These are phyloP conservation scores for Bombardia bombarda DNA, from an alignment of 495 filamentous ascomycete species.

Conservation along the genomic window DNA sequence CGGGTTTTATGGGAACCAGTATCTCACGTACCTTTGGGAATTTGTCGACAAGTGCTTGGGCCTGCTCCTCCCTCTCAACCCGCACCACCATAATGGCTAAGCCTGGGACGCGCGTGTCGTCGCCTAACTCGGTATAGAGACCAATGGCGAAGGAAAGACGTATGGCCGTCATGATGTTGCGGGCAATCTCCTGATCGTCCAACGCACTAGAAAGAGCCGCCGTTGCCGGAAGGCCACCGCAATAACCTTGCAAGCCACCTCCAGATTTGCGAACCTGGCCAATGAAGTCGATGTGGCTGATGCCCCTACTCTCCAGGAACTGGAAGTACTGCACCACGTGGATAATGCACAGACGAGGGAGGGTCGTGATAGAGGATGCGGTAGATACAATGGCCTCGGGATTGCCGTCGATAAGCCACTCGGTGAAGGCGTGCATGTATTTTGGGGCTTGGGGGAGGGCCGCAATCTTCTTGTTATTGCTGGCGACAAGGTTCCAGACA, in stretches of 20 bases:
- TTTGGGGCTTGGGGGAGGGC: too few species aligned
- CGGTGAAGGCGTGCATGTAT: too few species aligned
- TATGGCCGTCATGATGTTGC: not conserved
- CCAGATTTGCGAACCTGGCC: not conserved
- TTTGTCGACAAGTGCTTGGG: not conserved
- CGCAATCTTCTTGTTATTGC: too few species aligned
- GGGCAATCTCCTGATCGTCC: not conserved
- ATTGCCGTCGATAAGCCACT: too few species aligned
- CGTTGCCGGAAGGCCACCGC: constrained; percentile 31
- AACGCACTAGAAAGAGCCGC: constrained; percentile 18
- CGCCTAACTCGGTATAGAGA: not conserved
- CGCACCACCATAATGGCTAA: not conserved
- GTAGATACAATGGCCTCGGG: too few species aligned
- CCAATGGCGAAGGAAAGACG: not conserved
- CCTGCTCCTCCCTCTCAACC: not conserved
- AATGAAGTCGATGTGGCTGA: too few species aligned
- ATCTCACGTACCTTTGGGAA: not conserved
- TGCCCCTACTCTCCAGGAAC: too few species aligned
- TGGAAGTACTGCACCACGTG: too few species aligned
- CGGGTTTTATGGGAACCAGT: too few species aligned
- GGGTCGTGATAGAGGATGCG: too few species aligned
- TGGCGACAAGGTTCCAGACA: too few species aligned
- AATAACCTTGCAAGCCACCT: constrained; percentile 27
- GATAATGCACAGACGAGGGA: too few species aligned
- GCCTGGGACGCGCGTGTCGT: not conserved